Evolutionary conservation across 192 early-diverging fungal genomes (phyloP), one percentile per base, ranked within the genome.

Genomic region (Geranomyces variabilis): DNA sequence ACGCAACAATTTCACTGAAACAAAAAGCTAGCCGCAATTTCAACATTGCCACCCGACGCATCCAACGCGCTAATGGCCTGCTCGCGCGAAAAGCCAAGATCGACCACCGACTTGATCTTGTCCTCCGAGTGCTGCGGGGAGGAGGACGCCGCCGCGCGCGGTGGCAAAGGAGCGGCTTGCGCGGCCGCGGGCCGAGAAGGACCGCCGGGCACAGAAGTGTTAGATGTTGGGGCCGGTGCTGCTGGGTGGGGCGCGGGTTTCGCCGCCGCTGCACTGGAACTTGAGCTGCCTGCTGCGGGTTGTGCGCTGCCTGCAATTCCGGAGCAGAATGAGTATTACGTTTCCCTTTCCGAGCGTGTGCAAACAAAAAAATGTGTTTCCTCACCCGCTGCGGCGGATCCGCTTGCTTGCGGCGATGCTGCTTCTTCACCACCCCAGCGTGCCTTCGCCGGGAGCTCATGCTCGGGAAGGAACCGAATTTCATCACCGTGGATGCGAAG

Each of bases 401-500:
- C 70, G 8, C 61, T 46, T 53, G 63, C 70, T 7, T 31, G n/a
- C 14, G 70, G 70, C 17, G 70, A 72, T 51, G 29, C 67, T 13
- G 44, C 59, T 8, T 43, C 56, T 19, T 21, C 51, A 14, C 15
- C 67, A 24, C 71, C 73, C 73, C 63, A 72, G 8, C 81, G 48
- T 15, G 83, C 85, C 47, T 87, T 84, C 67, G 84, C 91, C 15
- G 96, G 96, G 6, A 97, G 79, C 79, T 93, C 90, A 77, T 98
- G 96, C 73, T 99, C 97, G 5, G 89, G 77, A 60, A 98, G 77
- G 77, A 99, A 99, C 26, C 89, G 89, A 62, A 97, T 88, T 36
- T 87, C 85, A 63, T 90, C 80, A 8, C 80, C 90, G 60, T 92
- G 86, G 74, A 99, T 94, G 1, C 91, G 80, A 56, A 99, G 80